These are phyloP conservation scores for Agrocybe praecox DNA, from an alignment of 768 basidiomycete species.

Conservation along the genomic window DNA sequence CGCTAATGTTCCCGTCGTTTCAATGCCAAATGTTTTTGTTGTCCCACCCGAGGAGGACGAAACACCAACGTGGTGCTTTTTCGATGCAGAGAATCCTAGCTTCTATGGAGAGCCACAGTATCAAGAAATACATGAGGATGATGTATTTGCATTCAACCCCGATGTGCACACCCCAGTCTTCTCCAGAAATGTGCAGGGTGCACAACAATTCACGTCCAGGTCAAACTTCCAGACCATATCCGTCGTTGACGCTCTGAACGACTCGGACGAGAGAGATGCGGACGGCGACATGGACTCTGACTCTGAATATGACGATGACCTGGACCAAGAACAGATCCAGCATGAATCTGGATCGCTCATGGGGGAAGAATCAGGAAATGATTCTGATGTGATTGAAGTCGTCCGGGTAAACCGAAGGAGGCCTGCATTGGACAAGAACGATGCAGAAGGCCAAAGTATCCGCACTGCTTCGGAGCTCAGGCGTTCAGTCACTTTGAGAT, in stretches of 20 bases:
- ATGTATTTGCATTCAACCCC: constrained; percentile 9
- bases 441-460: constrained; percentile 3
- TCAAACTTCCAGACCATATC: constrained; percentile 26
- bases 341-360: constrained; percentile 16
- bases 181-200: constrained; percentile 6
- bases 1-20: constrained; percentile 13
- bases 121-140: constrained; percentile 17
- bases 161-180: constrained; percentile 23
- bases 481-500: constrained; percentile 43
- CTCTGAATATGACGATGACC: constrained; percentile 24
- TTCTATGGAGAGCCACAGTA: constrained; percentile 14
- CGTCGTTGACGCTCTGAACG: constrained; percentile 29
- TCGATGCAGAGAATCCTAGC: constrained; percentile 44
- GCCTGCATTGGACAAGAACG: constrained; percentile 2
- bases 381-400: constrained; percentile 63
- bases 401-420: constrained; percentile 52
- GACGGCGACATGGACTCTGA: constrained; percentile 26
- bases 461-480: constrained; percentile 25
- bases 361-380: constrained; percentile 32
- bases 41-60: constrained; percentile 62
- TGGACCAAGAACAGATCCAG: constrained; percentile 11
- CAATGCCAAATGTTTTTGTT: constrained; percentile 55
- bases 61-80: constrained; percentile 56
- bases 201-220: constrained; percentile 23
- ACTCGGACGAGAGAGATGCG: constrained; percentile 24